A percentile compares a stretch with the other conserved stretches of the same genome.
Conservation (phyloP, 1,284 basidiomycete species). For the Cryptococcus neoformans region DNA sequence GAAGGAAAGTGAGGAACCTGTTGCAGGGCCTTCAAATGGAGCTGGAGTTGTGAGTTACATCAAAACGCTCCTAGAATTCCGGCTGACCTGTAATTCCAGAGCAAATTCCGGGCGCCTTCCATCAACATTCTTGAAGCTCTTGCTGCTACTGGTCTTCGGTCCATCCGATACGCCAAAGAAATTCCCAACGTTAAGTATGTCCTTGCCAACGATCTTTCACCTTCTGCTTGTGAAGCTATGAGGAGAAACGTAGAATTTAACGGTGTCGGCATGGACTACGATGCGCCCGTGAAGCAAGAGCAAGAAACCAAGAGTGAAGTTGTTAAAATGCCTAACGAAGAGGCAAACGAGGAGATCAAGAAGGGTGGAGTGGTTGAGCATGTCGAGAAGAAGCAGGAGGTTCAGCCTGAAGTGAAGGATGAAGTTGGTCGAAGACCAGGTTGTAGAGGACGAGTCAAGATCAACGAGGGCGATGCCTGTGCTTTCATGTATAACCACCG, state of each 20-base stretch:
- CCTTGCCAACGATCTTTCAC: slow-evolving; percentile 89
- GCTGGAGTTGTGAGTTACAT: not conserved
- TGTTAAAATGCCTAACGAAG: not conserved
- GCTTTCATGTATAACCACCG: slow-evolving; percentile 90
- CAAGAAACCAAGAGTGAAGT: not conserved
- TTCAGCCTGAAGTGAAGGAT: slow-evolving; percentile 19
- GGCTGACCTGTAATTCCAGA: slow-evolving; percentile 1
- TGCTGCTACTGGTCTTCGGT: slow-evolving; percentile 90
- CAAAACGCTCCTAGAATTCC: too few species aligned
- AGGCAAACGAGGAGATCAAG: slow-evolving; percentile 9
- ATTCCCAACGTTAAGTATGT: slow-evolving; percentile 89
- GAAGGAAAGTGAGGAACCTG: slow-evolving; percentile 9
- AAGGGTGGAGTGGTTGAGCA: slow-evolving; percentile 16
- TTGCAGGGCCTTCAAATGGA: slow-evolving; percentile 18
- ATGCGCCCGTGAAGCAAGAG: slow-evolving; percentile 8
- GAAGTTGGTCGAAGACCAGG: slow-evolving; percentile 40
- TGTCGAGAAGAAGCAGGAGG: slow-evolving; percentile 8
- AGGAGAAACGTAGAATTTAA: slow-evolving; percentile 86
- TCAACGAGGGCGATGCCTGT: slow-evolving; percentile 89
- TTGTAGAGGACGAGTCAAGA: slow-evolving; percentile 62
- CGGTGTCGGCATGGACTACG: slow-evolving; percentile 56
- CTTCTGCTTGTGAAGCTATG: slow-evolving; percentile 82
- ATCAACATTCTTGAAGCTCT: slow-evolving; percentile 91
- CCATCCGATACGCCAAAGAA: slow-evolving; percentile 97
- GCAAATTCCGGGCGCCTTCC: slow-evolving; percentile 55